These are phyloP conservation scores for Oryza punctata DNA, from an alignment of 176 grass and related monocot genomes.

Conservation along the genomic window DNA sequence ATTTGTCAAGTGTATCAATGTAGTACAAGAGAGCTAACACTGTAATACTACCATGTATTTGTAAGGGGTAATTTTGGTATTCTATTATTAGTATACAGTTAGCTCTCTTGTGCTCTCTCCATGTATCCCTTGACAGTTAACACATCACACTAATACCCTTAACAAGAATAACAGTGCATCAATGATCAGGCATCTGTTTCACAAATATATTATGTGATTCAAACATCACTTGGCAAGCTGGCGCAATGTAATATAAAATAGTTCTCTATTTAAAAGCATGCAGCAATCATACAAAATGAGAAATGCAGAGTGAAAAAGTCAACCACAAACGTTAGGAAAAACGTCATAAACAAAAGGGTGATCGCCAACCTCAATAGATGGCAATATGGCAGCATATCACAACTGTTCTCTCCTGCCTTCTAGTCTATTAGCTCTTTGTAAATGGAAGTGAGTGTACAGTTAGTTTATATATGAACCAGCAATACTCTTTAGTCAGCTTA, in stretches of 20 bases:
- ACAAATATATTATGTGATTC: neutral
- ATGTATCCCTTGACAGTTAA: neutral
- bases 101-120: too few species aligned
- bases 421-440: neutral
- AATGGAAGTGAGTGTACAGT: neutral
- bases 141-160: neutral
- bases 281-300: neutral
- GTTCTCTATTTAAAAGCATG: neutral
- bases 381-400: neutral
- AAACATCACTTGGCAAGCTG: neutral
- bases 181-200: neutral
- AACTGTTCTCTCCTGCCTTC: neutral
- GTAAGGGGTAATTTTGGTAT: too few species aligned
- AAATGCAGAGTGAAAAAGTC: too few species aligned
- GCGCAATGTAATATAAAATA: neutral
- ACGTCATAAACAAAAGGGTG: neutral
- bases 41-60: too few species aligned
- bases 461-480: neutral
- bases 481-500: neutral
- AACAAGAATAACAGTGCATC: neutral
- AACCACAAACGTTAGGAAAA: too few species aligned
- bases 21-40: too few species aligned
- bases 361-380: neutral
- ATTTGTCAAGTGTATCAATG: neutral
- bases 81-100: too few species aligned